Evolutionary conservation across 345 rosid species (phyloP), one percentile per base, ranked within the genome.

Genomic region (Gossypium longicalyx): DNA sequence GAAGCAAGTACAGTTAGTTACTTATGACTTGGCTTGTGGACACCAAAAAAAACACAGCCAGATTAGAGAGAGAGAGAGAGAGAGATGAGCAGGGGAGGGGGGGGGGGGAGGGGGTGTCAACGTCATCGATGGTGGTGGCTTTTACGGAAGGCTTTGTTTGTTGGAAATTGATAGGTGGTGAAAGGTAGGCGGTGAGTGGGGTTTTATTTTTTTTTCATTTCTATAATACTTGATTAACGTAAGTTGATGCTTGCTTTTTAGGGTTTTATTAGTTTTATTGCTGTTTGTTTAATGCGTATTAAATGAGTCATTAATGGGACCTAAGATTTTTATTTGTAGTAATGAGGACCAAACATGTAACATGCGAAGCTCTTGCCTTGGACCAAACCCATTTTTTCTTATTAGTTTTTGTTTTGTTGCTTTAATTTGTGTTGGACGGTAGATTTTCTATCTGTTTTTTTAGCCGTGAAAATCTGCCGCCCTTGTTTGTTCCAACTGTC

Each of bases 121-220:
- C 77, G 61, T 82, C 86, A 74, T 64, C 60, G 75, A 61, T 63
- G 81, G 77, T 68, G 85, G 74, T 76, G 76, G 80, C 80, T 81
- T 57, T 57, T 76, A 77, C 79, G 86, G 62, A 70, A 76, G 76
- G 53, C 57, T 41, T 72, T 61, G 81, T 80, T 75, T 29, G 76
- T 74, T 73, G 63, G 82, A 60, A 48, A 80, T n/a, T 79, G 81
- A 82, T 67, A 72, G 78, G 52, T 65, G 83, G 75, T 60, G 76
- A 20, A 65, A 77, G 74, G 77, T 75, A 84, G 83, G 87, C 87
- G 84, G 83, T 79, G 80, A 62, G 67, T 71, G 69, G 58, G 19
- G 58, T 73, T 9, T 7, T 27, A 44, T 54, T 38, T 16, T 23
- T 22, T 27, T 29, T 43, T 25, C 3, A 19, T 17, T 34, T 53